phyloP scores from a whole-genome alignment of 176 grass and related monocot species.

The Juncus inflexus region DNA sequence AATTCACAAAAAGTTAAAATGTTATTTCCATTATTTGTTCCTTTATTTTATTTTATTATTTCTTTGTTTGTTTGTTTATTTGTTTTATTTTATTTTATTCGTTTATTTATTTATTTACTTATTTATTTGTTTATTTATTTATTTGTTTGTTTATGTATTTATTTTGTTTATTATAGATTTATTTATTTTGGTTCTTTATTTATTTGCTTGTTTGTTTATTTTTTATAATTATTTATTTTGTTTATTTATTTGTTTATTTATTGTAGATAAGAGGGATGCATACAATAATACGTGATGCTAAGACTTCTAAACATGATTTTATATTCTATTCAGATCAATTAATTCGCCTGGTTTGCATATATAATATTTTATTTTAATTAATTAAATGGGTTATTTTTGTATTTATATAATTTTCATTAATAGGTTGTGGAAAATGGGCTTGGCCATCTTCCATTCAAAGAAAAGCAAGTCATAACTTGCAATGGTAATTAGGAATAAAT shows the following conservation, averaged over 20 bases:
- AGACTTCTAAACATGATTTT: slow-evolving; percentile 76
- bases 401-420: slow-evolving; percentile 15
- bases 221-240: no score
- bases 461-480: slow-evolving; percentile 82
- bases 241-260: background rate
- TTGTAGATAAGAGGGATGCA: slow-evolving; percentile 87
- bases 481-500: slow-evolving; percentile 43
- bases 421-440: slow-evolving; percentile 92
- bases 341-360: slow-evolving; percentile 62
- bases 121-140: no score
- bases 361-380: no score
- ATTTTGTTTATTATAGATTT: slow-evolving; percentile 2
- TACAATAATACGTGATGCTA: slow-evolving; percentile 79
- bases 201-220: no score
- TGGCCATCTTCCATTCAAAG: slow-evolving; percentile 88
- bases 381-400: no score
- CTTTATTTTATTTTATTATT: no score
- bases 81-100: no score
- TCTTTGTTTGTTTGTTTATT: no score
- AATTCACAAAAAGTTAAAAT: background rate
- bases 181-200: no score
- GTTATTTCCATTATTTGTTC: no score
- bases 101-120: no score
- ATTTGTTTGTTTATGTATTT: slow-evolving; percentile 1
- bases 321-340: slow-evolving; percentile 92